phyloP scores from a whole-genome alignment of 2,329 filamentous ascomycete genomes.

The Cordyceps farinosa region DNA sequence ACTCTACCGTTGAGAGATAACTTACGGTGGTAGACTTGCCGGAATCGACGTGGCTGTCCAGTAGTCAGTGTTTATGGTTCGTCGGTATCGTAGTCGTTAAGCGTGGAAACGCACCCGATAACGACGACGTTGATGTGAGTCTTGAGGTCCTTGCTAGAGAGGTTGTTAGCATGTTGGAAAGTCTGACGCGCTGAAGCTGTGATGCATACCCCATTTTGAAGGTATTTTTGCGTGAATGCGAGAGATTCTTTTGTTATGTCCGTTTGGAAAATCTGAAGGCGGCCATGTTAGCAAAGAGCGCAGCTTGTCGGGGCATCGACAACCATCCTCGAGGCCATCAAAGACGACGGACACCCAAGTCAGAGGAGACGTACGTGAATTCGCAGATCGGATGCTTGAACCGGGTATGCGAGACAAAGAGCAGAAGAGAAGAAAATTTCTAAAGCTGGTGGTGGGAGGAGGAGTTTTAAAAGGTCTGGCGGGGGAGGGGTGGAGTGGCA shows the following conservation, averaged over 20 bases:
- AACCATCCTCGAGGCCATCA: not conserved
- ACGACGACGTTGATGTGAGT: conserved; percentile 96
- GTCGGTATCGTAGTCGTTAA: conserved; percentile 30
- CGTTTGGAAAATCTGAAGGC: conserved; percentile 25
- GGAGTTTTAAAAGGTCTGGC: conserved; percentile 37
- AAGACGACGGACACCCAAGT: not conserved
- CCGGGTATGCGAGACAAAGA: conserved; percentile 44
- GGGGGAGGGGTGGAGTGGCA: conserved; percentile 28
- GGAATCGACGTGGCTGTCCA: conserved; percentile 85
- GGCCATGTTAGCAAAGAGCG: conserved; percentile 21
- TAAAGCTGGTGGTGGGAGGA: conserved; percentile 36
- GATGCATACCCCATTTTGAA: conserved; percentile 35
- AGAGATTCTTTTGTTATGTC: conserved; percentile 23
- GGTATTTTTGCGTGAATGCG: conserved; percentile 25
- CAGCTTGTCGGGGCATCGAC: not conserved
- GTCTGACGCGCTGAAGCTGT: not conserved
- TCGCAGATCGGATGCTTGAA: conserved; percentile 44
- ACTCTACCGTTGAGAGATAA: conserved; percentile 21
- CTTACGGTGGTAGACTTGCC: conserved; percentile 98
- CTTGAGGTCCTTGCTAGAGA: conserved; percentile 86
- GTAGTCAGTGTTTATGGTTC: conserved; percentile 23
- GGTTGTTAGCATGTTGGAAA: conserved; percentile 17
- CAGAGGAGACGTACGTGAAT: conserved; percentile 31
- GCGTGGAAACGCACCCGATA: conserved; percentile 55
- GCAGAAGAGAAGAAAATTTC: conserved; percentile 36